A percentile compares a stretch with the other conserved stretches of the same genome.
Evolutionary conservation across 306 rosid species (phyloP).

Genomic region (Cicer cuneatum): DNA sequence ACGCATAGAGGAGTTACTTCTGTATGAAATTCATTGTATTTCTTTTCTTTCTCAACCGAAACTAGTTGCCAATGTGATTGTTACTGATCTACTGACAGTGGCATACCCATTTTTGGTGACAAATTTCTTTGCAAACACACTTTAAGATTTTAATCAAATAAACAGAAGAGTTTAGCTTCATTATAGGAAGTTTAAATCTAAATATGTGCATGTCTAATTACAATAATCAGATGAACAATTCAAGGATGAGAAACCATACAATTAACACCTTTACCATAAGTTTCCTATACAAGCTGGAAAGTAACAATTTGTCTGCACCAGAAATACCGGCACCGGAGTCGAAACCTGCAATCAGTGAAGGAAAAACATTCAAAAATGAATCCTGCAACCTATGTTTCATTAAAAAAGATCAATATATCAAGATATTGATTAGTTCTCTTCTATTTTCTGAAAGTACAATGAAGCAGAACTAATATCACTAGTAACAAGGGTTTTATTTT

Average conservation of each 20-base stretch:
- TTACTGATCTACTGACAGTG: conserved; percentile 2
- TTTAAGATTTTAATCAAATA: conserved; percentile 26
- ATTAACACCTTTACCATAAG: conserved; percentile 34
- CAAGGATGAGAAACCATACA: conserved; percentile 40
- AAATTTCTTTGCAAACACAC: neutral
- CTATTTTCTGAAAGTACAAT: conserved; percentile 1
- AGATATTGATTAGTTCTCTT: neutral
- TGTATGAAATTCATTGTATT: neutral
- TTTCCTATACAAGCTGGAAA: conserved; percentile 5
- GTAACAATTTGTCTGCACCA: conserved; percentile 36
- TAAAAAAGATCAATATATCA: neutral
- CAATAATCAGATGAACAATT: conserved; percentile 13
- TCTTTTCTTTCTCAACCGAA: neutral
- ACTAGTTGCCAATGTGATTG: neutral
- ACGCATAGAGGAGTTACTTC: neutral
- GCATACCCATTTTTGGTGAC: neutral
- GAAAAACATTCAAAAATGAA: conserved; percentile 20
- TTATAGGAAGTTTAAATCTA: neutral
- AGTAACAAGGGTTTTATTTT: neutral
- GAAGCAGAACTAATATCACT: conserved; percentile 1
- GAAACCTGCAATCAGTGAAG: conserved; percentile 37
- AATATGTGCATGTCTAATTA: conserved; percentile 15
- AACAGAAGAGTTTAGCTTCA: neutral
- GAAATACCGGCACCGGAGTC: conserved; percentile 24
- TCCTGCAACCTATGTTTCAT: neutral